These are phyloP conservation scores for Dichomitus squalens DNA, from an alignment of 1,284 basidiomycete species.

Conservation along the genomic window DNA sequence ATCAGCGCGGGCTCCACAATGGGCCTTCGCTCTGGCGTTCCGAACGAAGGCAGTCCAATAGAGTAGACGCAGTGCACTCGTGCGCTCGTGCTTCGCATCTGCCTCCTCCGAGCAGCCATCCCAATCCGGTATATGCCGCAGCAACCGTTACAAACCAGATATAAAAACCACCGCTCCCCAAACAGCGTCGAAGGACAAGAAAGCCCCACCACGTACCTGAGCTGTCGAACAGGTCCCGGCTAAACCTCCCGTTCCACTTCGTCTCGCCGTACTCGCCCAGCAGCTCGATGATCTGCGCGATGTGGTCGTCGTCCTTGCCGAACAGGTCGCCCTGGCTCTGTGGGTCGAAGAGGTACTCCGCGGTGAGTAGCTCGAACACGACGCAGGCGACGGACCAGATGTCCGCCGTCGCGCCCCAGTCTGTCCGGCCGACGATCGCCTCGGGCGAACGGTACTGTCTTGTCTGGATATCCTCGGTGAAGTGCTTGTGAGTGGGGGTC, in stretches of 20 bases:
- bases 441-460: constrained; percentile 92
- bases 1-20: constrained; percentile 10
- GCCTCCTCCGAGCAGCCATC: constrained; percentile 29
- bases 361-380: constrained; percentile 84
- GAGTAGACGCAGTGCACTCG: not conserved
- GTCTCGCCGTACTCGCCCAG: constrained; percentile 74
- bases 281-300: constrained; percentile 91
- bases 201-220: constrained; percentile 48
- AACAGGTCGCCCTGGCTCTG: constrained; percentile 82
- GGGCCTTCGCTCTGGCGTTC: not conserved
- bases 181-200: not conserved
- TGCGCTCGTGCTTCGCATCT: not conserved
- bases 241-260: constrained; percentile 85
- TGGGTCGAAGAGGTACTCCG: constrained; percentile 89
- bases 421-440: constrained; percentile 83
- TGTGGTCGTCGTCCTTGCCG: constrained; percentile 93
- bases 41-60: not conserved
- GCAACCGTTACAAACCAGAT: constrained; percentile 4
- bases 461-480: constrained; percentile 93
- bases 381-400: constrained; percentile 91
- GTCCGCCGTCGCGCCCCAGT: constrained; percentile 86
- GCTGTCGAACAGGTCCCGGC: constrained; percentile 83
- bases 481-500: constrained; percentile 81
- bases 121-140: constrained; percentile 32
- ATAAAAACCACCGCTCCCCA: not conserved